Evolutionary conservation across 2,329 filamentous ascomycete species (phyloP).

Genomic region (Blastomyces silverae): DNA sequence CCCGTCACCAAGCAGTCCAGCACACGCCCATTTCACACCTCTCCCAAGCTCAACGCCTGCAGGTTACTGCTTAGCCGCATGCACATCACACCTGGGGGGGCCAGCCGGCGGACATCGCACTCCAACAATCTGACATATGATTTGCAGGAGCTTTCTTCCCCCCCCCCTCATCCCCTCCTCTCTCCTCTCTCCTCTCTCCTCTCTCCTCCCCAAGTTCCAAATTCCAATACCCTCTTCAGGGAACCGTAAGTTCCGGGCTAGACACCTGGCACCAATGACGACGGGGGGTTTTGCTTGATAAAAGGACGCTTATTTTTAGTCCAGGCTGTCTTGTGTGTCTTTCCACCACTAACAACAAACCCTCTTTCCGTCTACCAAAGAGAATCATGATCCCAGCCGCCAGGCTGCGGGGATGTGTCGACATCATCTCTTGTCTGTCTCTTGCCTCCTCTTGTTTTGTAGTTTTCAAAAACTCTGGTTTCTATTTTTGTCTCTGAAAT

Average conservation of each 20-base stretch:
- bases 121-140: not conserved
- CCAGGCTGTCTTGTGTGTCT: too few relatives aligned
- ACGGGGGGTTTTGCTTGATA: not conserved
- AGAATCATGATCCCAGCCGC: too few relatives aligned
- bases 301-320: not conserved
- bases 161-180: too few relatives aligned
- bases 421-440: too few relatives aligned
- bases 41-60: not conserved
- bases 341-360: too few relatives aligned
- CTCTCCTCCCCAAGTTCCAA: too few relatives aligned
- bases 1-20: not conserved
- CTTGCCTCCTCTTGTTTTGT: too few relatives aligned
- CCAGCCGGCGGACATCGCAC: not conserved
- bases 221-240: too few relatives aligned
- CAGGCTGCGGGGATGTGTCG: not conserved
- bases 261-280: conserved; percentile 9
- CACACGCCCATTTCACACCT: not conserved
- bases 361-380: too few relatives aligned
- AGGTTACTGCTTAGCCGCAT: not conserved
- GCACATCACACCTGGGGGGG: not conserved
- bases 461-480: too few relatives aligned
- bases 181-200: too few relatives aligned
- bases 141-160: too few relatives aligned
- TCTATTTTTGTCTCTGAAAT: not conserved
- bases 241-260: not conserved